phyloP scores from a whole-genome alignment of 176 grass and related monocot genomes.

The Musa troglodytarum region DNA sequence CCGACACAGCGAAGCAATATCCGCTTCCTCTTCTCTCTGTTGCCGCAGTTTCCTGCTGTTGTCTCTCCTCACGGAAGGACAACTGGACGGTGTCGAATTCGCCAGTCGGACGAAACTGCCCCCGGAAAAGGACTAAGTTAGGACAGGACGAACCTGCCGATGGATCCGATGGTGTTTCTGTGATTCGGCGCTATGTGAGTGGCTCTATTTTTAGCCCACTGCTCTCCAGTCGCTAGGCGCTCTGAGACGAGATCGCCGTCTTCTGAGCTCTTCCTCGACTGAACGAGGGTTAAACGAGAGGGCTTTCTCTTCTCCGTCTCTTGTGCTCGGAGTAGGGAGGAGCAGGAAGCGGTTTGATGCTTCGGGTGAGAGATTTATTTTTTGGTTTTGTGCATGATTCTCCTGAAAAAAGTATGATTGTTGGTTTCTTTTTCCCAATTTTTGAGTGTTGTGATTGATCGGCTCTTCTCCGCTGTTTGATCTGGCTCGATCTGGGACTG shows the following conservation, averaged over 20 bases:
- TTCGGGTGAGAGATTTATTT: slow-evolving; percentile 5
- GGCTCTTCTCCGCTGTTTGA: background rate
- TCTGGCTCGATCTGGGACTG: background rate
- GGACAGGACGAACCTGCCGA: too few relatives aligned
- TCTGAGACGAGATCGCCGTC: background rate
- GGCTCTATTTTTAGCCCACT: background rate
- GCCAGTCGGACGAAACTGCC: background rate
- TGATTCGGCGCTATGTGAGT: background rate
- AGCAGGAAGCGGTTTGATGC: background rate
- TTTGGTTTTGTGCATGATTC: background rate
- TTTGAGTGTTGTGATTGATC: background rate
- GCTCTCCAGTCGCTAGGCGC: background rate
- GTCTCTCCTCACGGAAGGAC: too few relatives aligned
- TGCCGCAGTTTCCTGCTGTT: too few relatives aligned
- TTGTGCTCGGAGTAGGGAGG: background rate
- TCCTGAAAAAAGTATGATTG: background rate
- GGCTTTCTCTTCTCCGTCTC: background rate
- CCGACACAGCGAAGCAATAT: too few relatives aligned
- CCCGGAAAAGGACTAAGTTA: background rate
- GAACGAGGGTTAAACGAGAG: background rate
- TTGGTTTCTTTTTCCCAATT: background rate
- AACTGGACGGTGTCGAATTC: background rate
- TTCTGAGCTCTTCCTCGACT: background rate
- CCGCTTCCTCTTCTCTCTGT: too few relatives aligned
- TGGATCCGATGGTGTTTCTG: background rate